Evolutionary conservation across 2,329 filamentous ascomycete species (phyloP).

Genomic region (Ophiostoma novo-ulmi): DNA sequence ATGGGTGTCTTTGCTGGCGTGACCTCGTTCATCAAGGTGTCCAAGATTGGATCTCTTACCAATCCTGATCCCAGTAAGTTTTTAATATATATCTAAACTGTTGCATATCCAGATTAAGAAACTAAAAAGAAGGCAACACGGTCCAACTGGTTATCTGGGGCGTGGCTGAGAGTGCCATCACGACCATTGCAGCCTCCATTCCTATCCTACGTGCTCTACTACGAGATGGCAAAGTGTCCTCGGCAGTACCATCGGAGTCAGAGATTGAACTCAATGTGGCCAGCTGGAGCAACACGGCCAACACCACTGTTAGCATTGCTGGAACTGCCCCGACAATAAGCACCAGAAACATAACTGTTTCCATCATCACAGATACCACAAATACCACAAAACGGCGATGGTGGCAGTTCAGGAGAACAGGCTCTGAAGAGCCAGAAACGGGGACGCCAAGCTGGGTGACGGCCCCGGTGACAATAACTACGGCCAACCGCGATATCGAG

Average conservation of each 20-base stretch:
- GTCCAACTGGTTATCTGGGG: conserved; percentile 3
- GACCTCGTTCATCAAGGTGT: background rate
- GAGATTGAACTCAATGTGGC: background rate
- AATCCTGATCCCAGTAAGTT: background rate
- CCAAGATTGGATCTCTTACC: background rate
- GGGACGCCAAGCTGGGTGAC: background rate
- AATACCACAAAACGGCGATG: background rate
- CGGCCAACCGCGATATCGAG: background rate
- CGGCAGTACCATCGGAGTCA: background rate
- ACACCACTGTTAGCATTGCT: background rate
- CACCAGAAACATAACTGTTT: background rate
- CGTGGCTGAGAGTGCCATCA: background rate
- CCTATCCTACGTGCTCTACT: background rate
- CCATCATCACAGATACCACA: background rate
- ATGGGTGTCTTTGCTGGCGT: background rate
- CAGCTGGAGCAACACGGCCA: background rate
- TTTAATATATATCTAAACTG: too few species aligned
- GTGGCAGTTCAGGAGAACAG: background rate
- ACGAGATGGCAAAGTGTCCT: background rate
- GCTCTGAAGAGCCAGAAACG: background rate
- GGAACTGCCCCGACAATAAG: background rate
- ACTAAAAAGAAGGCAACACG: background rate
- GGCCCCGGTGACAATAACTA: conserved; percentile 4
- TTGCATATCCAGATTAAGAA: too few species aligned
- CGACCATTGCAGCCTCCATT: background rate